A percentile compares a stretch with the other conserved stretches of the same genome.
phyloP scores from a whole-genome alignment of 768 basidiomycete species.

The Pluteus cervinus region DNA sequence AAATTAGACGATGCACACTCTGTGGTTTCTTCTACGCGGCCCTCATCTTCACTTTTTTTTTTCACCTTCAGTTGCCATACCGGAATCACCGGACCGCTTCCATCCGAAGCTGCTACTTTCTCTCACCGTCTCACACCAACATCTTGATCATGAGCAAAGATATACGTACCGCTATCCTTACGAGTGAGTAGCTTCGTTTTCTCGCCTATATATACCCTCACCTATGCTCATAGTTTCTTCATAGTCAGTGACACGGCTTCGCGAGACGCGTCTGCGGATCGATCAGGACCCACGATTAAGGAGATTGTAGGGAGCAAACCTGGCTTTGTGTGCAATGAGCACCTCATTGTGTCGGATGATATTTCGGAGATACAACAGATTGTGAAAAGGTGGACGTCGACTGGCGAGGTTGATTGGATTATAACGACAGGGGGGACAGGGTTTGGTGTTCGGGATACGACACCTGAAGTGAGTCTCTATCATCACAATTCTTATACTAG shows the following conservation, averaged over 20 bases:
- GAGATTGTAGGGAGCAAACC: constrained; percentile 32
- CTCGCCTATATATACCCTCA: background rate
- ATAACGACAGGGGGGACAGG: constrained; percentile 88
- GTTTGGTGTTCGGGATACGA: constrained; percentile 73
- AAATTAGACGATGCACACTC: too few species aligned
- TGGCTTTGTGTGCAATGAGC: constrained; percentile 30
- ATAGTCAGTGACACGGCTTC: constrained; percentile 73
- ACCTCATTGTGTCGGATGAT: constrained; percentile 64
- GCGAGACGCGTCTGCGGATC: constrained; percentile 40
- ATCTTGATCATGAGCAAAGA: too few species aligned
- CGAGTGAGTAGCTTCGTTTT: constrained; percentile 9
- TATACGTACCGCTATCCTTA: constrained; percentile 14
- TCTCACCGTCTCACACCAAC: too few species aligned
- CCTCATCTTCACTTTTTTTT: too few species aligned
- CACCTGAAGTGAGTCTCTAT: constrained; percentile 61
- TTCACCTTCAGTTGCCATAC: too few species aligned
- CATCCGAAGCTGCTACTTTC: too few species aligned
- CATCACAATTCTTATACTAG: background rate
- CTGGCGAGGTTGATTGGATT: constrained; percentile 58
- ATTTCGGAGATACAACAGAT: constrained; percentile 38
- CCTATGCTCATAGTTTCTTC: constrained; percentile 2
- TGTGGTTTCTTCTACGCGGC: too few species aligned
- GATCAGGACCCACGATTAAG: constrained; percentile 60
- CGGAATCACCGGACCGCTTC: too few species aligned
- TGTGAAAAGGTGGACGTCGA: constrained; percentile 40